Conservation (phyloP, 768 basidiomycete species). For the Mrakia blollopis region DNA sequence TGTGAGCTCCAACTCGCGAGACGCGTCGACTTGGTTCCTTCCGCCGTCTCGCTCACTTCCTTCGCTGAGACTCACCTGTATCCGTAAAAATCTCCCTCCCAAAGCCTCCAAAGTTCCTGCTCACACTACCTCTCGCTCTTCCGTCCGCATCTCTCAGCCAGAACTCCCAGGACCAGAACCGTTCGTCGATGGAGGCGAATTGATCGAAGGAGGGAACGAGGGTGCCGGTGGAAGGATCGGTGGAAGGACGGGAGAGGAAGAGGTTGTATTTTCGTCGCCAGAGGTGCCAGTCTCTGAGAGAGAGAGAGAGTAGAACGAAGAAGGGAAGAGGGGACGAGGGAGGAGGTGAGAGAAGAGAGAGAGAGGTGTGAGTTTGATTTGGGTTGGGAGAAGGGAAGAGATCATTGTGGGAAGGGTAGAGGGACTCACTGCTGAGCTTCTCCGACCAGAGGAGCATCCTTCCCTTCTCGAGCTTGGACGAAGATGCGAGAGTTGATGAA, state of each 20-base stretch:
- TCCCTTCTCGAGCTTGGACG: constrained; percentile 24
- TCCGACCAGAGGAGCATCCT: constrained; percentile 20
- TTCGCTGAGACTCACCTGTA: constrained; percentile 1
- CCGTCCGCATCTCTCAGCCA: constrained; percentile 5
- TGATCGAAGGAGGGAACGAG: constrained; percentile 19
- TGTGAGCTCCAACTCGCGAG: background rate
- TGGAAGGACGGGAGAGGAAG: constrained; percentile 8
- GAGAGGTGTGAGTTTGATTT: background rate
- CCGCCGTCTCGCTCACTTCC: too few species aligned
- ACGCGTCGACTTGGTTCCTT: too few species aligned
- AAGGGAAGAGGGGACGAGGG: background rate
- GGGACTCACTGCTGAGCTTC: constrained; percentile 30
- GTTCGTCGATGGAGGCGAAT: constrained; percentile 27
- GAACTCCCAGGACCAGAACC: constrained; percentile 24
- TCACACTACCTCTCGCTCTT: constrained; percentile 19
- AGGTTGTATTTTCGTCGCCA: constrained; percentile 30
- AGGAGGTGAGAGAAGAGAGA: too few species aligned
- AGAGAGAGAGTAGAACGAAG: too few species aligned
- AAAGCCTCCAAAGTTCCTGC: constrained; percentile 30
- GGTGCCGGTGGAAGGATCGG: background rate
- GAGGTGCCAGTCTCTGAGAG: constrained; percentile 24
- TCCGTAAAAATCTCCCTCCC: constrained; percentile 32
- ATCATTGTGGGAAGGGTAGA: background rate
- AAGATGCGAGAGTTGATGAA: constrained; percentile 25
- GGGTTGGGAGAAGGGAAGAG: background rate